Percentiles rank a stretch among this genome's conserved stretches.
Evolutionary conservation across 768 basidiomycete species (phyloP).

Genomic region (Suillus occidentalis): DNA sequence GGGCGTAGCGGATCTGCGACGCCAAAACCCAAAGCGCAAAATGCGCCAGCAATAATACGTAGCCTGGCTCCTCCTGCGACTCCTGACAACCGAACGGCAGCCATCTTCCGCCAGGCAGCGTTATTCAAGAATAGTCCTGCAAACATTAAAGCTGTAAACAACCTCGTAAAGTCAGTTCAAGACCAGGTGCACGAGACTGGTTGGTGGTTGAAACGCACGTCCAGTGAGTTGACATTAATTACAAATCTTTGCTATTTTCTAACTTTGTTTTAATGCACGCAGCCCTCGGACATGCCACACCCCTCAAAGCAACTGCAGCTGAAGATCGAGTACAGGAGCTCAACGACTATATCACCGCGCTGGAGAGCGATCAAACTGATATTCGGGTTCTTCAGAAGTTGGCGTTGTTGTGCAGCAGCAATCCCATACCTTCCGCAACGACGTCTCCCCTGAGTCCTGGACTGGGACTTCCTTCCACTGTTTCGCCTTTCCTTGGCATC

Average conservation of each 20-base stretch:
- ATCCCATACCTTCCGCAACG: constrained; percentile 44
- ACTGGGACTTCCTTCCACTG: constrained; percentile 50
- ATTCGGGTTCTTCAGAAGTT: constrained; percentile 62
- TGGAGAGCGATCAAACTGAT: constrained; percentile 55
- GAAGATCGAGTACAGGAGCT: constrained; percentile 51
- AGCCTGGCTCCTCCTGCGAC: constrained; percentile 52
- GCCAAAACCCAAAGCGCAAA: constrained; percentile 39
- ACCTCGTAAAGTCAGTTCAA: constrained; percentile 68
- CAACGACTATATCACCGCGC: constrained; percentile 48
- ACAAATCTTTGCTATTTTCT: constrained; percentile 10
- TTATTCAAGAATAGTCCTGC: constrained; percentile 82
- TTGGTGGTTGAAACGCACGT: constrained; percentile 84
- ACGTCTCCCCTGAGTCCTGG: constrained; percentile 56
- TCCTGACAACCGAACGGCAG: constrained; percentile 56
- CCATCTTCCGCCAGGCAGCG: constrained; percentile 72
- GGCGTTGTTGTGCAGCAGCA: constrained; percentile 59
- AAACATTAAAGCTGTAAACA: constrained; percentile 48
- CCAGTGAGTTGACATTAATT: constrained; percentile 47
- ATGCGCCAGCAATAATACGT: constrained; percentile 34
- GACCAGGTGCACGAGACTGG: constrained; percentile 67
- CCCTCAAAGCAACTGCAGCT: constrained; percentile 39
- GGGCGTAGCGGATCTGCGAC: constrained; percentile 37
- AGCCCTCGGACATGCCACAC: constrained; percentile 47
- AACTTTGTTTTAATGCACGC: constrained; percentile 6
- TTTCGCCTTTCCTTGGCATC: constrained; percentile 54